These are phyloP conservation scores for Ustilago loliicola DNA, from an alignment of 1,284 basidiomycete species.

Conservation along the genomic window DNA sequence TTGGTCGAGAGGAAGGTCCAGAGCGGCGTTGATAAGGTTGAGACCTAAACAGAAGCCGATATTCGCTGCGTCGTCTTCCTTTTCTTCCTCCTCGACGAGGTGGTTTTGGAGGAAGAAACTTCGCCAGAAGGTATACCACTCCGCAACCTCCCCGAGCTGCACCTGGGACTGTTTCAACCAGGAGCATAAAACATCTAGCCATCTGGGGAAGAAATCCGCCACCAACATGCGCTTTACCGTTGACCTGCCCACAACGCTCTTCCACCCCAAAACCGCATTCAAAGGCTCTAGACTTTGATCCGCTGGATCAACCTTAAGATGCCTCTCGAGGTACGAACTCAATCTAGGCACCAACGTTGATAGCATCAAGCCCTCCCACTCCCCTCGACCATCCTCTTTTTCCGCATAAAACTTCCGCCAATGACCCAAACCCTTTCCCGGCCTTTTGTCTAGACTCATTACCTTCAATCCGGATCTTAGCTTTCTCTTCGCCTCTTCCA, in stretches of 20 bases:
- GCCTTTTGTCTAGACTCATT: constrained; percentile 74
- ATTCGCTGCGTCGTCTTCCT: constrained; percentile 38
- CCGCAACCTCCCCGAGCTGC: constrained; percentile 88
- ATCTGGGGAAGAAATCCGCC: constrained; percentile 93
- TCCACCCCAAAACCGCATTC: constrained; percentile 84
- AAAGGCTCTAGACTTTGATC: constrained; percentile 82
- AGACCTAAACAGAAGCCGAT: constrained; percentile 86
- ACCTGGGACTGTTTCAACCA: constrained; percentile 89
- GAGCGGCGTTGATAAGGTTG: constrained; percentile 91
- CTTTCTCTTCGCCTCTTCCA: constrained; percentile 87
- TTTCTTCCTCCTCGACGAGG: constrained; percentile 69
- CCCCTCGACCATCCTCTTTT: constrained; percentile 65
- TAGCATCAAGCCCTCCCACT: constrained; percentile 92
- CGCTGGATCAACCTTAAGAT: constrained; percentile 88
- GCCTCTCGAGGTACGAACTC: constrained; percentile 80
- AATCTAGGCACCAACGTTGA: constrained; percentile 92
- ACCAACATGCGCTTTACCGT: constrained; percentile 72
- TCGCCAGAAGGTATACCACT: constrained; percentile 92
- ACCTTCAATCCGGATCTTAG: constrained; percentile 81
- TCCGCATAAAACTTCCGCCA: constrained; percentile 51
- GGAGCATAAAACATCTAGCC: constrained; percentile 88
- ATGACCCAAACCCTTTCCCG: constrained; percentile 32
- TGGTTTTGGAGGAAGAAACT: constrained; percentile 78
- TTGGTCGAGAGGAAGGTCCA: constrained; percentile 75
- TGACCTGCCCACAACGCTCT: constrained; percentile 76